A percentile compares a stretch with the other conserved stretches of the same genome.
phyloP scores from a whole-genome alignment of 2,329 filamentous ascomycete genomes.

The Arthrobotrys musiformis region DNA sequence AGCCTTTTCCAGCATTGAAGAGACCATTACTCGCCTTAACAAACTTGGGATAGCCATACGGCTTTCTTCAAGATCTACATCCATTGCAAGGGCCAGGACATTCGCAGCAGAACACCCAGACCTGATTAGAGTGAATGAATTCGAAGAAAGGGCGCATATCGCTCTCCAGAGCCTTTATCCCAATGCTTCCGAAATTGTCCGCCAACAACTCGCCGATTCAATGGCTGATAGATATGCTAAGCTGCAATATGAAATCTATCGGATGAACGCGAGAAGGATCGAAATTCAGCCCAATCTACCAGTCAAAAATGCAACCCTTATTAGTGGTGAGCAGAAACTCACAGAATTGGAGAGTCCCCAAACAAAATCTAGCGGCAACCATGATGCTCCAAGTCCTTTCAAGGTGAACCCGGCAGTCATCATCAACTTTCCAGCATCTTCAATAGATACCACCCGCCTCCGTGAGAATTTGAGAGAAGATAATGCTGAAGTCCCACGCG shows the following conservation, averaged over 20 bases:
- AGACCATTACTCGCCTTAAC: conserved; percentile 6
- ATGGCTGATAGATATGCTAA: conserved; percentile 15
- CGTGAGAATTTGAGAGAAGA: not conserved
- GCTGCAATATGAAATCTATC: conserved; percentile 3
- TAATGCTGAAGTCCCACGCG: not conserved
- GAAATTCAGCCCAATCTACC: not conserved
- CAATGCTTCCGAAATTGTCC: conserved; percentile 1
- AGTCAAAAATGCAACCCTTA: not conserved
- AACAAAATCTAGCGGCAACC: not conserved
- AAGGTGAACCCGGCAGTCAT: not conserved
- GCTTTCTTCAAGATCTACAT: conserved; percentile 4
- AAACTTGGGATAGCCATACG: conserved; percentile 13
- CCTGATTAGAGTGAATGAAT: conserved; percentile 1
- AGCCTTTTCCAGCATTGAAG: conserved; percentile 11
- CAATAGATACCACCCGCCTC: not conserved
- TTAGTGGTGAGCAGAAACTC: not conserved
- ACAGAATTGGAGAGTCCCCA: not conserved
- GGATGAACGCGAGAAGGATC: not conserved
- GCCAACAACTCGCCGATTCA: conserved; percentile 1
- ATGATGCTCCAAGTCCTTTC: not conserved
- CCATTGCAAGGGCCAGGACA: conserved; percentile 3
- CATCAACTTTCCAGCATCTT: conserved; percentile 1
- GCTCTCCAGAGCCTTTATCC: conserved; percentile 10
- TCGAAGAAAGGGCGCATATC: conserved; percentile 10
- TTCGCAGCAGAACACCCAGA: conserved; percentile 1